Percentiles rank a stretch among this genome's conserved stretches.
Conservation (phyloP, 2,329 filamentous ascomycete species). For the Pseudogymnoascus sp. region DNA sequence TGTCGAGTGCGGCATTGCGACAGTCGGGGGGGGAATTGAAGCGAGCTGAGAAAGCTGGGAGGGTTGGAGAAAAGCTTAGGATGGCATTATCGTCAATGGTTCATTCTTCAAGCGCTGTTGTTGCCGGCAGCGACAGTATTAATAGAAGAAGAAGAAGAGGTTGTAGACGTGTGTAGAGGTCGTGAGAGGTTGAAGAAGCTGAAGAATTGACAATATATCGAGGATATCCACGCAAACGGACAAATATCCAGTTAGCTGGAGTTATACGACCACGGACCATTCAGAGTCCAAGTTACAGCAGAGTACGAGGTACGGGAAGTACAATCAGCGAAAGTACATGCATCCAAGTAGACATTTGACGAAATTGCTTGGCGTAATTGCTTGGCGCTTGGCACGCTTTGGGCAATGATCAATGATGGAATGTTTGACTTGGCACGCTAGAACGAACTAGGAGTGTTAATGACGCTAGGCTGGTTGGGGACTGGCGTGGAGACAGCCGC, state of each 20-base stretch:
- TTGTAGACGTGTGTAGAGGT: neutral
- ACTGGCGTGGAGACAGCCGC: neutral
- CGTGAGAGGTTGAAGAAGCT: neutral
- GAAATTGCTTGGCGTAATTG: neutral
- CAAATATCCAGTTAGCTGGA: conserved; percentile 5
- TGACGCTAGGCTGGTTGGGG: neutral
- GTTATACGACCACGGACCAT: conserved; percentile 4
- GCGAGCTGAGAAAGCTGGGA: conserved; percentile 4
- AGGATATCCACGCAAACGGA: neutral
- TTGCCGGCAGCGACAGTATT: neutral
- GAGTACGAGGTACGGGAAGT: neutral
- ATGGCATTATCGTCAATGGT: neutral
- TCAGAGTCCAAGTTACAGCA: neutral
- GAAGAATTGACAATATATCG: neutral
- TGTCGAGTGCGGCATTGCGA: conserved; percentile 7
- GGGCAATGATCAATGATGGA: neutral
- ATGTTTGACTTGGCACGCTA: conserved; percentile 8
- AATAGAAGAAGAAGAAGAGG: neutral
- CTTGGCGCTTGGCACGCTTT: neutral
- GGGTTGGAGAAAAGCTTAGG: neutral
- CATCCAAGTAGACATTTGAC: neutral
- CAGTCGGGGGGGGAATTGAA: neutral
- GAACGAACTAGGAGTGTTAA: neutral
- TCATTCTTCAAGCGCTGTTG: neutral
- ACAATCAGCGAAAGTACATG: too few relatives aligned